Evolutionary conservation across 768 basidiomycete species (phyloP), one percentile per base, ranked within the genome.

Genomic region (Cyclocybe aegerita): DNA sequence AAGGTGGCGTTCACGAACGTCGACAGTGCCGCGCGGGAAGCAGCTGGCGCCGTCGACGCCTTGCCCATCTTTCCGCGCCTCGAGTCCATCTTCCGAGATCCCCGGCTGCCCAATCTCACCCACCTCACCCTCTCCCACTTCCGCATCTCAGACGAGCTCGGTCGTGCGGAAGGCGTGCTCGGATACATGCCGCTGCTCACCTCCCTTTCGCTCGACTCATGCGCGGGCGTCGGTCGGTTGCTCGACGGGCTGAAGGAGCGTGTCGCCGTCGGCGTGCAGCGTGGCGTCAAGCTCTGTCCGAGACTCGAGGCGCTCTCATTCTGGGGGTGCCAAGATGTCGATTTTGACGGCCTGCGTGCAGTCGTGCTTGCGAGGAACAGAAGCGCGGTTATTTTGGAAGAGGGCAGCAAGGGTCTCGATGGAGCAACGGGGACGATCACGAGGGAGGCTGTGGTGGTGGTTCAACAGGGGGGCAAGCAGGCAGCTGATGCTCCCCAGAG

Each of bases 71-170:
- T 83, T 46, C 77, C 78, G 35, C 71, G 75, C 30, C 69, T 79
- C 29, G 79, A 81, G 61, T 72, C 67, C 34, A 67, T 84, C 49
- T 80, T 83, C 60, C 75, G 76, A 46, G 80, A 83, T 62, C 80
- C 81, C 5, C 79, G 80, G 43, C 72, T 82, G 29, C 74, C 70
- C 3, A 58, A 67, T 48, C 67, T 84, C 34, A 78, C 78, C 30
- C 71, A 78, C 53, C 73, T 84, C 50, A 75, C 77, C 12, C 57
- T 85, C 40, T 73, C 77, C 36, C 68, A 72, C 43, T 78, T 78
- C 60, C 65, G 67, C 41, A 68, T 83, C 52, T 63, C 67, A 8
- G 43, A 61, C 4, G 74, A 72, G 39, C 61, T 70, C 15, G 70
- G 68, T 52, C 67, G 60, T 44, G 58, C 64, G 14, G 66, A 68